Evolutionary conservation across 2,329 filamentous ascomycete genomes (phyloP).

Genomic region (Botryosphaeria dothidea): DNA sequence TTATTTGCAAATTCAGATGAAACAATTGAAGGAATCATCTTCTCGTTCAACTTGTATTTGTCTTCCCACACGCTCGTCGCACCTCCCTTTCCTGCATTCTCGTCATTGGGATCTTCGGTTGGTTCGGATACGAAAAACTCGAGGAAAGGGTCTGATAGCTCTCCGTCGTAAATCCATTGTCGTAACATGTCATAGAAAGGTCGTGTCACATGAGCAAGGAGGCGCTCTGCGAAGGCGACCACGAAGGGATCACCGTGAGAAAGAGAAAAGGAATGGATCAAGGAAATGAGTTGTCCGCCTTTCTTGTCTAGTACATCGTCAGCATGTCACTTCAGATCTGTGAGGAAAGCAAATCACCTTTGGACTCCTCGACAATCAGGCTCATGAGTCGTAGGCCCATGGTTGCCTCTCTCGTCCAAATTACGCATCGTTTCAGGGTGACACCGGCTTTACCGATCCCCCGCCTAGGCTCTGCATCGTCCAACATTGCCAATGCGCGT

Average conservation of each 20-base stretch:
- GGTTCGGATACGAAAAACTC: slow-evolving; percentile 96
- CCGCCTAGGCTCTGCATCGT: slow-evolving; percentile 65
- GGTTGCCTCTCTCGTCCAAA: slow-evolving; percentile 96
- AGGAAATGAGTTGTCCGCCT: slow-evolving; percentile 87
- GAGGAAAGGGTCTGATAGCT: slow-evolving; percentile 90
- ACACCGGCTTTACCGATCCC: slow-evolving; percentile 85
- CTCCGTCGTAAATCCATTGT: slow-evolving; percentile 97
- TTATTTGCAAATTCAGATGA: slow-evolving; percentile 93
- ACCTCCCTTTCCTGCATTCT: slow-evolving; percentile 50
- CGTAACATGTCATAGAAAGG: slow-evolving; percentile 97
- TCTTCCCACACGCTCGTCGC: slow-evolving; percentile 96
- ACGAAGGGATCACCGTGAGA: slow-evolving; percentile 96
- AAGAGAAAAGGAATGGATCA: slow-evolving; percentile 91
- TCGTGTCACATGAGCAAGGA: slow-evolving; percentile 81
- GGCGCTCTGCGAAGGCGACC: slow-evolving; percentile 84
- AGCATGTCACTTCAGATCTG: neutral
- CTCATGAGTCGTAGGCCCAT: slow-evolving; percentile 94
- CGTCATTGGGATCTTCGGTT: slow-evolving; percentile 52
- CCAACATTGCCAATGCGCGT: slow-evolving; percentile 73
- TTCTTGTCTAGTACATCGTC: slow-evolving; percentile 55
- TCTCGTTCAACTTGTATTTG: slow-evolving; percentile 83
- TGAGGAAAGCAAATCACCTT: slow-evolving; percentile 51
- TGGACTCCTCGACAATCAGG: slow-evolving; percentile 88
- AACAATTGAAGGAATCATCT: slow-evolving; percentile 91
- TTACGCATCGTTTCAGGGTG: slow-evolving; percentile 90